Conservation (phyloP, 1,139 yeast genomes). For the Geotrichum fermentans region DNA sequence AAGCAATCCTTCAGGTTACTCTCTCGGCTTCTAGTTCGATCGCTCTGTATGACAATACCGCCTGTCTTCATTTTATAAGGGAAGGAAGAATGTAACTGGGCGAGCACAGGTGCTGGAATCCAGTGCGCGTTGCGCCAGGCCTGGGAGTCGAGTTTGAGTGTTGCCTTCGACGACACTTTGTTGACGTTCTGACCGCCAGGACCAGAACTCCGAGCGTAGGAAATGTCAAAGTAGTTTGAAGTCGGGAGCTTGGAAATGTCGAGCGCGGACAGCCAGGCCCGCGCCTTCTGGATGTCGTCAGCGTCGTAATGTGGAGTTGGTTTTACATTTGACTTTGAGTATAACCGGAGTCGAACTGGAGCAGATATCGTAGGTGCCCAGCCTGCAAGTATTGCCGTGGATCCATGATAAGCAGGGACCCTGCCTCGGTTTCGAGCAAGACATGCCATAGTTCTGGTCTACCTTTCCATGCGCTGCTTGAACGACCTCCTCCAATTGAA, state of each 20-base stretch:
- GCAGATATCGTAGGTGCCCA: no score
- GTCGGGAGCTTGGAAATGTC: constrained; percentile 44
- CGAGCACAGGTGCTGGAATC: constrained; percentile 56
- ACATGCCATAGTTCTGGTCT: no score
- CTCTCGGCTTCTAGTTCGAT: constrained; percentile 54
- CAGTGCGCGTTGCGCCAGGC: constrained; percentile 53
- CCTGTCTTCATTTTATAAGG: constrained; percentile 36
- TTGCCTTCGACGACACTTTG: constrained; percentile 63
- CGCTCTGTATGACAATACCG: constrained; percentile 56
- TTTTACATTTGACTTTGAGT: no score
- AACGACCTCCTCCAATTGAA: no score
- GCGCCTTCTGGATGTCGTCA: constrained; percentile 27
- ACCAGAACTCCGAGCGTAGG: constrained; percentile 75
- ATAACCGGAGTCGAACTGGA: no score
- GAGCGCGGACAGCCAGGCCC: constrained; percentile 46
- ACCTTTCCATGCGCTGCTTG: no score
- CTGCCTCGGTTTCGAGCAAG: no score
- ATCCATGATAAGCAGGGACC: no score
- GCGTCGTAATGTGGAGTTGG: not conserved
- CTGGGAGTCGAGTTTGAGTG: constrained; percentile 48
- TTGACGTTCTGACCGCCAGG: constrained; percentile 96
- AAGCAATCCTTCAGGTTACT: constrained; percentile 58
- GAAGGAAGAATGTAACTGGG: constrained; percentile 32
- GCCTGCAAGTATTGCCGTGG: no score
- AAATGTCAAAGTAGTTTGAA: constrained; percentile 45